Percentiles rank a stretch among this genome's conserved stretches.
These are phyloP conservation scores for Musa itinerans DNA, from an alignment of 176 grass and related monocot species.

Conservation along the genomic window DNA sequence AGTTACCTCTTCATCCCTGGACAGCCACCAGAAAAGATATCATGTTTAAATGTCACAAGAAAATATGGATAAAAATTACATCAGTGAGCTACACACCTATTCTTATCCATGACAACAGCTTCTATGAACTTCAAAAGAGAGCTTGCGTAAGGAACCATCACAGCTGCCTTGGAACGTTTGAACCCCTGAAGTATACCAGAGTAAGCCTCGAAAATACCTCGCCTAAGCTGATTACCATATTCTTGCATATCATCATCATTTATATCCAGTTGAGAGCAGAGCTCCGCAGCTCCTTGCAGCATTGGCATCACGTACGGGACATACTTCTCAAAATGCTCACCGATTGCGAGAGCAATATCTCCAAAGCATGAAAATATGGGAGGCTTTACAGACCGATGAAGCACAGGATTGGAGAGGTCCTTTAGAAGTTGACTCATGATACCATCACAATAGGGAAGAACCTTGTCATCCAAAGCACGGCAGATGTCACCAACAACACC, in stretches of 20 bases:
- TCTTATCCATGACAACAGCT: slow-evolving; percentile 53
- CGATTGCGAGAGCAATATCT: slow-evolving; percentile 83
- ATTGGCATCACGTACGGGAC: slow-evolving; percentile 64
- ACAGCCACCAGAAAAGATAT: not conserved
- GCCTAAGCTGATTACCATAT: slow-evolving; percentile 69
- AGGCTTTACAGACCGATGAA: slow-evolving; percentile 71
- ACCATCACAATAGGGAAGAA: slow-evolving; percentile 73
- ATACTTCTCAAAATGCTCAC: slow-evolving; percentile 85
- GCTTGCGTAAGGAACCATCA: slow-evolving; percentile 65
- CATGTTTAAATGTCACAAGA: not conserved
- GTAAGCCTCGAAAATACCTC: slow-evolving; percentile 83
- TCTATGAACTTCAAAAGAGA: slow-evolving; percentile 70
- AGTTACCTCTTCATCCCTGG: slow-evolving; percentile 73
- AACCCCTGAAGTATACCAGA: slow-evolving; percentile 88
- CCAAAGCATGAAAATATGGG: slow-evolving; percentile 81
- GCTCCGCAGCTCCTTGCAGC: slow-evolving; percentile 70
- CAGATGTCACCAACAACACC: slow-evolving; percentile 82
- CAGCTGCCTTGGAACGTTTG: slow-evolving; percentile 57
- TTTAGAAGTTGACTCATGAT: slow-evolving; percentile 85
- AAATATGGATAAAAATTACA: not conserved
- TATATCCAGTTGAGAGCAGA: slow-evolving; percentile 48
- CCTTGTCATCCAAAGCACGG: slow-evolving; percentile 70
- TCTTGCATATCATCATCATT: slow-evolving; percentile 83
- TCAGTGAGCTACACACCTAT: slow-evolving; percentile 34
- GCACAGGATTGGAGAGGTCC: slow-evolving; percentile 72